Conservation (phyloP, 129 eudicot genomes). For the Centrapalus pauciflorus region DNA sequence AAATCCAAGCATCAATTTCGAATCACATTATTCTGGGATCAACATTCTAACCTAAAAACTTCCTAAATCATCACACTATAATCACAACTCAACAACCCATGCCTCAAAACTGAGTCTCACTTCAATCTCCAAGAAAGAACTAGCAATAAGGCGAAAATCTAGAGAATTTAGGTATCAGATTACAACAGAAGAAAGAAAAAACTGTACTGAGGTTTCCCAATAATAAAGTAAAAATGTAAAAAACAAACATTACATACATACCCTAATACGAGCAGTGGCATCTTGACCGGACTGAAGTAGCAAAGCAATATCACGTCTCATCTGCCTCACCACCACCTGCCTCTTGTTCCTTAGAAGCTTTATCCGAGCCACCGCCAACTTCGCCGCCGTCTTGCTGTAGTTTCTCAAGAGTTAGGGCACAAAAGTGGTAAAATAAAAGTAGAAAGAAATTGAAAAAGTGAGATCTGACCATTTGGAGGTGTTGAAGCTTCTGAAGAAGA, state of each 20-base stretch:
- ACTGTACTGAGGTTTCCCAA: neutral
- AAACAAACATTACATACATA: conserved; percentile 16
- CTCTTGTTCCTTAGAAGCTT: conserved; percentile 91
- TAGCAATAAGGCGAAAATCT: no score
- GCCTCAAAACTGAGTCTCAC: neutral
- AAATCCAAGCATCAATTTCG: no score
- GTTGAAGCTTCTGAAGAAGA: conserved; percentile 65
- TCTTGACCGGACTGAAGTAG: conserved; percentile 87
- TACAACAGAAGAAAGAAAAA: no score
- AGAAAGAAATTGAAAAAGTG: neutral
- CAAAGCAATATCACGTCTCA: conserved; percentile 93
- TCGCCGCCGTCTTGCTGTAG: conserved; percentile 77
- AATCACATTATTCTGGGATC: no score
- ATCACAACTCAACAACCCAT: neutral
- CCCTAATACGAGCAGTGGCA: conserved; percentile 92
- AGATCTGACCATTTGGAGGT: conserved; percentile 76
- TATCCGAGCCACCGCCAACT: conserved; percentile 86
- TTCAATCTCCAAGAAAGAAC: no score
- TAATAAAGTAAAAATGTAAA: neutral
- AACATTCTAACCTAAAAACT: no score
- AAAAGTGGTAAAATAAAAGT: neutral
- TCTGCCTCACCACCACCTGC: conserved; percentile 79
- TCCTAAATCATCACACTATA: neutral
- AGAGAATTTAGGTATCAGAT: no score
- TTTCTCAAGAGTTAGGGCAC: conserved; percentile 4